These are phyloP conservation scores for Clarireedia hainanense DNA, from an alignment of 2,329 filamentous ascomycete genomes.

Conservation along the genomic window DNA sequence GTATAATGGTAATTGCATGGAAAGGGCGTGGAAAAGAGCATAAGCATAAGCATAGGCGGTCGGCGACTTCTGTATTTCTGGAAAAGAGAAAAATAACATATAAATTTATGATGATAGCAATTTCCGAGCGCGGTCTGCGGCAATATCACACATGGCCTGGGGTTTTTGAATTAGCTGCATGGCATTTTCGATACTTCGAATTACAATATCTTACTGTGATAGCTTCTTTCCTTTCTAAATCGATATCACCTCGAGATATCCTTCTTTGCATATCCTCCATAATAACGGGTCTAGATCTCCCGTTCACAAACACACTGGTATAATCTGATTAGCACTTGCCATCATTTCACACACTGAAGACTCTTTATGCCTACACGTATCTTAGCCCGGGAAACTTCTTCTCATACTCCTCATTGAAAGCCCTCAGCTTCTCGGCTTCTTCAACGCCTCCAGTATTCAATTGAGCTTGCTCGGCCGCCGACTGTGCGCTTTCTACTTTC, in stretches of 20 bases:
- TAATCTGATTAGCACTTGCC: slow-evolving; percentile 13
- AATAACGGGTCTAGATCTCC: slow-evolving; percentile 61
- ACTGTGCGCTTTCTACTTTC: slow-evolving; percentile 75
- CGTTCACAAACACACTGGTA: slow-evolving; percentile 74
- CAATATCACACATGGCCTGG: slow-evolving; percentile 82
- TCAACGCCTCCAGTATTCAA: slow-evolving; percentile 51
- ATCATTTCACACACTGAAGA: neutral
- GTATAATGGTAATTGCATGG: neutral
- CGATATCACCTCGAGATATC: slow-evolving; percentile 60
- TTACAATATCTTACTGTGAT: slow-evolving; percentile 51
- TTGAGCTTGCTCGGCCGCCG: slow-evolving; percentile 72
- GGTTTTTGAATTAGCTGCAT: slow-evolving; percentile 13
- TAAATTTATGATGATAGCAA: slow-evolving; percentile 11
- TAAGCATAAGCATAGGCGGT: neutral
- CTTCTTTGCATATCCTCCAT: slow-evolving; percentile 74
- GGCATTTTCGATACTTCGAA: neutral
- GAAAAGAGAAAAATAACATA: neutral
- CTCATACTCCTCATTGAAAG: slow-evolving; percentile 73
- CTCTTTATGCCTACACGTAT: slow-evolving; percentile 52
- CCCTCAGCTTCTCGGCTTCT: slow-evolving; percentile 48
- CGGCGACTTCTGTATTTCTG: neutral
- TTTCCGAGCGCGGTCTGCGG: slow-evolving; percentile 68
- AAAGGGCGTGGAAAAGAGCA: slow-evolving; percentile 1
- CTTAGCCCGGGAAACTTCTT: slow-evolving; percentile 69
- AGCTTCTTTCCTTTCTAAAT: slow-evolving; percentile 61